Base-by-base conservation (phyloP, 1,284 basidiomycete species). In the Trichosporon coremiiforme region DNA sequence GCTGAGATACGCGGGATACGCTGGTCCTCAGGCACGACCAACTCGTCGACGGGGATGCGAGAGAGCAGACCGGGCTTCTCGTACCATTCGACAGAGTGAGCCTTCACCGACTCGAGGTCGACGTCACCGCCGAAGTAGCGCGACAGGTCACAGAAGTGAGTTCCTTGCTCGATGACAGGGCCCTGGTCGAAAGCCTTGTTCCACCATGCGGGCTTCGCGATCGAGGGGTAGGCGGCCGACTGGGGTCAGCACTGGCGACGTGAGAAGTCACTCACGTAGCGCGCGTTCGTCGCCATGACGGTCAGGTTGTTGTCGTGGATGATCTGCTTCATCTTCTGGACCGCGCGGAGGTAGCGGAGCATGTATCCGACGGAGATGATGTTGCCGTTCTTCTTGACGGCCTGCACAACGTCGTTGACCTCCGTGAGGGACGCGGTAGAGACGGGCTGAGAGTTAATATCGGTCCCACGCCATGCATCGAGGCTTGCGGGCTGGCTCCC, bases 81-180 rank as follows among this genome's bases (percentile, higher is more conserved):
- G 82, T 94, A 87, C 90, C 91, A 94, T 80, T 96, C 93, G 50
- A 96, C 87, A 4, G 94, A 93, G 81, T 94, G 93, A 7, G 93
- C 93, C 57, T 29, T 15, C 65, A 36, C 66, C 20, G 94, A 62
- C 89, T 89, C 70, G 87, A 85, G 72, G 79, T 97, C 92, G 69
- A 98, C 94, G 77, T 98, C 96, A 57, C 96, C 96, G 66, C 95
- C 96, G 84, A 99, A 98, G 87, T 98, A 99, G 75, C 96, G 91
- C 66, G 94, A 95, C 62, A 83, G 73, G 73, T 83, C 83, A 77
- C 85, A 86, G 77, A 89, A 88, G 80, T 89, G 96, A 6, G 96
- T 99, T 53, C 93, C 96, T 85, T 98, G 96, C 84, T 98, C 96
- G 72, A 99, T 88, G 78, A 99, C 89, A 12, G 96, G 96, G 36